Evolutionary conservation across 2,329 filamentous ascomycete species (phyloP).

Genomic region (Paramyrothecium sp.): DNA sequence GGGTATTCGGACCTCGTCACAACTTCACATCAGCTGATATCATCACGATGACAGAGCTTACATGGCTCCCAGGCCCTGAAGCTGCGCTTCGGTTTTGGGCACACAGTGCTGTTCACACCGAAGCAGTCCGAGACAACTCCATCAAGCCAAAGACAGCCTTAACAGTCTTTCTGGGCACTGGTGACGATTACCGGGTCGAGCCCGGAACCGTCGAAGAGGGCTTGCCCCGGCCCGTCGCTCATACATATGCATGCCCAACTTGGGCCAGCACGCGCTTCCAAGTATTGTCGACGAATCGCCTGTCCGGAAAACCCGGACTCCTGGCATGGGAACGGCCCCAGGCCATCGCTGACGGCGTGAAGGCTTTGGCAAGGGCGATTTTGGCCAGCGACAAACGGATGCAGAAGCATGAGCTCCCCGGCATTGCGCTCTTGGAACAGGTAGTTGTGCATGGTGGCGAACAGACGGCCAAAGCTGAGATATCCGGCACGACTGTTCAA

Average conservation of each 20-base stretch:
- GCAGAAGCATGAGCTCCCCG: conserved; percentile 18
- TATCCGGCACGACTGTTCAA: conserved; percentile 24
- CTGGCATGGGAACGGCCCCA: conserved; percentile 49
- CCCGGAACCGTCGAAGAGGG: conserved; percentile 9
- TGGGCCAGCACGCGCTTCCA: conserved; percentile 46
- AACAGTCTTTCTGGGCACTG: conserved; percentile 42
- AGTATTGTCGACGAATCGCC: conserved; percentile 39
- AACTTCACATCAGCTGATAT: conserved; percentile 50
- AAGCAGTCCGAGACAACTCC: conserved; percentile 20
- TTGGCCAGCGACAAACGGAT: conserved; percentile 36
- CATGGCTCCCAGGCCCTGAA: conserved; percentile 67
- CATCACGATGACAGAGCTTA: conserved; percentile 58
- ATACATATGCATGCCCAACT: conserved; percentile 42
- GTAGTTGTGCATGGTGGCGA: conserved; percentile 23
- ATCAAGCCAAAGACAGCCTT: conserved; percentile 40
- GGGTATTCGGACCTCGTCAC: conserved; percentile 35
- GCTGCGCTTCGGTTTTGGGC: conserved; percentile 57
- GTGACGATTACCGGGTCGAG: conserved; percentile 10
- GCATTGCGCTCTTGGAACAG: conserved; percentile 28
- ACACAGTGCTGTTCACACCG: conserved; percentile 35
- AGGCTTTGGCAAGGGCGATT: conserved; percentile 38
- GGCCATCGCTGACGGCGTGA: conserved; percentile 39
- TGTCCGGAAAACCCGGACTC: conserved; percentile 38
- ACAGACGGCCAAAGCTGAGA: conserved; percentile 15
- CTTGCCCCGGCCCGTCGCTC: conserved; percentile 19